These are phyloP conservation scores for baker's yeast (Saccharomyces cerevisiae) DNA, from an alignment of 805 yeast genomes.

Conservation along the genomic window DNA sequence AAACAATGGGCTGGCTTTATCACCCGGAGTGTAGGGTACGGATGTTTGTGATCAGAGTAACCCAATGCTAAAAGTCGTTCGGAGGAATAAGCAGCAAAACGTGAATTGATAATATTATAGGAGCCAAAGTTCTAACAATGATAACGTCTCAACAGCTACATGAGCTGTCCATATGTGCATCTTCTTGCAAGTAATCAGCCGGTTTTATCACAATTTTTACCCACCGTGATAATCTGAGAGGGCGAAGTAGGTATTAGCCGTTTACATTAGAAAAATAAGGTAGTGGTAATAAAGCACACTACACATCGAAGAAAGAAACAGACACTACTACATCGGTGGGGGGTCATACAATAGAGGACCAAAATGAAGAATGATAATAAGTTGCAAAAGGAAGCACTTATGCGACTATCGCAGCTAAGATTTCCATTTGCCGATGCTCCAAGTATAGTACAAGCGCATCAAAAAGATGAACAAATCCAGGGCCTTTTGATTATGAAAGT, in stretches of 20 bases:
- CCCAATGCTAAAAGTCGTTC: not conserved
- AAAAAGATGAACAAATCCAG: conserved; percentile 75
- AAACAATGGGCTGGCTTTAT: not conserved
- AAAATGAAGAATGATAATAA: not conserved
- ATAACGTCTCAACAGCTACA: not conserved
- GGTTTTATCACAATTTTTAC: not conserved
- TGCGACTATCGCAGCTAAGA: not conserved
- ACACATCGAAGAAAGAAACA: not conserved
- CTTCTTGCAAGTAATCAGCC: not conserved
- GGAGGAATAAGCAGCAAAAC: not conserved
- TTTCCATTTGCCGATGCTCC: conserved; percentile 80
- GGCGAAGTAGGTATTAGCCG: not conserved
- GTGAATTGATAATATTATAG: not conserved
- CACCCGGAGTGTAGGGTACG: not conserved
- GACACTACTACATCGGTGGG: not conserved
- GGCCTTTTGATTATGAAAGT: conserved; percentile 45
- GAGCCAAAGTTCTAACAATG: not conserved
- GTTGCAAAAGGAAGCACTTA: not conserved
- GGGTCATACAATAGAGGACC: not conserved
- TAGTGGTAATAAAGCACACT: not conserved
- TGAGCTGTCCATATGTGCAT: not conserved
- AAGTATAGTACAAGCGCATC: conserved; percentile 83
- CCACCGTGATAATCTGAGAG: not conserved
- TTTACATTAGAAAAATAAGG: not conserved
- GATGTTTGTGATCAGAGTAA: not conserved